phyloP scores from a whole-genome alignment of 495 filamentous ascomycete genomes.

The Staphylotrichum tortipilum region DNA sequence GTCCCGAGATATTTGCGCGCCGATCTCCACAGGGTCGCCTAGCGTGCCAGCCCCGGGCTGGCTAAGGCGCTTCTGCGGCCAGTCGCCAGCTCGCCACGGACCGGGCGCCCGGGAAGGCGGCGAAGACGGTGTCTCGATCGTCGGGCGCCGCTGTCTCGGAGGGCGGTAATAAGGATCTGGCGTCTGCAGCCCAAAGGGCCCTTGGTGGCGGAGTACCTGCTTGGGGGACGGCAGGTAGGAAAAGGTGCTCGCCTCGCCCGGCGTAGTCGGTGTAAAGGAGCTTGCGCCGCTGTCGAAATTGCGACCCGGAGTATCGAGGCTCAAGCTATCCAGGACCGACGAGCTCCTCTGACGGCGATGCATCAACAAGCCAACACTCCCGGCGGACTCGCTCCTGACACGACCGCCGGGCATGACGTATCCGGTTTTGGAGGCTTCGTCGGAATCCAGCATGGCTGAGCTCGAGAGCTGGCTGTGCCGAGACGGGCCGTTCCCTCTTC shows the following conservation, averaged over 20 bases:
- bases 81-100: slow-evolving; percentile 46
- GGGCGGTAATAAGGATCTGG: slow-evolving; percentile 78
- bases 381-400: slow-evolving; percentile 70
- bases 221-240: slow-evolving; percentile 56
- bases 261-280: slow-evolving; percentile 60
- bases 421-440: slow-evolving; percentile 55
- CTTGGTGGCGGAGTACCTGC: slow-evolving; percentile 31
- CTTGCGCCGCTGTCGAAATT: slow-evolving; percentile 35
- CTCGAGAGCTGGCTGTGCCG: slow-evolving; percentile 72
- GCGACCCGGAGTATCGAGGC: slow-evolving; percentile 30
- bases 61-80: slow-evolving; percentile 38
- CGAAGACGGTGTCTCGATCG: slow-evolving; percentile 41
- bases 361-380: slow-evolving; percentile 66
- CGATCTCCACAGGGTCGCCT: slow-evolving; percentile 29
- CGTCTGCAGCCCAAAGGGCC: slow-evolving; percentile 39
- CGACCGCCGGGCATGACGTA: slow-evolving; percentile 54
- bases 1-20: slow-evolving; percentile 32
- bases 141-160: slow-evolving; percentile 57
- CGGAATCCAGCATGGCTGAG: slow-evolving; percentile 65
- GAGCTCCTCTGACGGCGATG: slow-evolving; percentile 32
- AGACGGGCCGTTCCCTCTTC: slow-evolving; percentile 46
- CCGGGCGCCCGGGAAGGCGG: slow-evolving; percentile 29
- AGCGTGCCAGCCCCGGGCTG: slow-evolving; percentile 23
- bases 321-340: slow-evolving; percentile 35
- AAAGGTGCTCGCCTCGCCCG: slow-evolving; percentile 57